A percentile compares a stretch with the other conserved stretches of the same genome.
phyloP scores from a whole-genome alignment of 2,329 filamentous ascomycete genomes.

The Alternaria sp. region DNA sequence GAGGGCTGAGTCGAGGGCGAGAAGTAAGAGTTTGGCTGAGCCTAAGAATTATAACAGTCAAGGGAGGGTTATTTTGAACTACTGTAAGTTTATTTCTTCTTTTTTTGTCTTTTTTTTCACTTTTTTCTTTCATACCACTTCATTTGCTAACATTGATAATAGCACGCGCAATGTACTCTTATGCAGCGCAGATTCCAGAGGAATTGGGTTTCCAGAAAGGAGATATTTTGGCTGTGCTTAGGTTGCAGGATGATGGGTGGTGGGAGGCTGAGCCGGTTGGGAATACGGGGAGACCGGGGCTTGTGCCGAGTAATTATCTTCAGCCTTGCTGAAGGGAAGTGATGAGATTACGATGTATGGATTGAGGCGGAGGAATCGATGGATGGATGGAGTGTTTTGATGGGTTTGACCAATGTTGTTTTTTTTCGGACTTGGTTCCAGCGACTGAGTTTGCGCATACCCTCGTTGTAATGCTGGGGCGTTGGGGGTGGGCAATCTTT shows the following conservation, averaged over 20 bases:
- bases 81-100: conserved; percentile 71
- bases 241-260: conserved; percentile 97
- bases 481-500: conserved; percentile 1
- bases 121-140: not conserved
- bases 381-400: not conserved
- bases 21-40: conserved; percentile 88
- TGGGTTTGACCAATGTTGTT: not conserved
- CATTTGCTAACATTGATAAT: conserved; percentile 9
- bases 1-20: conserved; percentile 56
- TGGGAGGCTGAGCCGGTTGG: conserved; percentile 96
- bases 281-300: conserved; percentile 62
- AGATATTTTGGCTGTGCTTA: conserved; percentile 85
- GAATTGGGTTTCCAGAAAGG: conserved; percentile 93
- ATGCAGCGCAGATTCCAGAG: conserved; percentile 92
- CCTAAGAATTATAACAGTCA: conserved; percentile 85
- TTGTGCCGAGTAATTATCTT: conserved; percentile 73
- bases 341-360: not conserved
- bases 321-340: conserved; percentile 59
- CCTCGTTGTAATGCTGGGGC: conserved; percentile 10
- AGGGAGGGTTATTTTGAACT: conserved; percentile 87
- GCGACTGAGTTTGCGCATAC: conserved; percentile 12
- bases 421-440: not conserved
- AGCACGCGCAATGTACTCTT: conserved; percentile 95
- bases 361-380: not conserved
- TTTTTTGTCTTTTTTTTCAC: not conserved